phyloP scores from a whole-genome alignment of 805 yeast genomes.

The Zygosaccharomyces kombuchaensis region DNA sequence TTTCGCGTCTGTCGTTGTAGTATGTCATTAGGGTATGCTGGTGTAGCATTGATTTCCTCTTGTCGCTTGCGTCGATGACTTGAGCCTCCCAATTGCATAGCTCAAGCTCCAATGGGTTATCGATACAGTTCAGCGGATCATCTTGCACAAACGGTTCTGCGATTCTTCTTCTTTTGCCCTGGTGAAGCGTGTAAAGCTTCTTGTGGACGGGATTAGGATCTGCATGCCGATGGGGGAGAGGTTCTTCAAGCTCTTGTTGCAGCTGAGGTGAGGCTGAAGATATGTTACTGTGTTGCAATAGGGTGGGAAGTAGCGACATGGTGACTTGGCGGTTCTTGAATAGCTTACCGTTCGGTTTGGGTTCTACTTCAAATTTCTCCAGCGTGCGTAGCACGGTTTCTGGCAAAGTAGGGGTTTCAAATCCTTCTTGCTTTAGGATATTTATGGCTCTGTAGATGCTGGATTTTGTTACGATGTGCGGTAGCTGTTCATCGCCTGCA shows the following conservation, averaged over 20 bases:
- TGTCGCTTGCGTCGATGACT: conserved; percentile 18
- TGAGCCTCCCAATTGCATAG: conserved; percentile 27
- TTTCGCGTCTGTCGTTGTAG: conserved; percentile 2
- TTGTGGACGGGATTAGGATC: conserved; percentile 8
- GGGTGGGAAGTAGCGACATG: conserved; percentile 9
- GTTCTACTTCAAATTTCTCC: conserved; percentile 23
- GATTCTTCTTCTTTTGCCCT: conserved; percentile 10
- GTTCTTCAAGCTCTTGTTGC: neutral
- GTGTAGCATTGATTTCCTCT: conserved; percentile 14
- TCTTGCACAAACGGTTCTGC: conserved; percentile 12
- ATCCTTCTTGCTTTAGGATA: conserved; percentile 14
- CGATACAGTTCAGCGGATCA: conserved; percentile 19
- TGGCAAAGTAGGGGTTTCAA: conserved; percentile 17
- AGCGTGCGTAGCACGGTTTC: conserved; percentile 20
- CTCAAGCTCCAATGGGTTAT: conserved; percentile 23
- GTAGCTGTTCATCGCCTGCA: conserved; percentile 11
- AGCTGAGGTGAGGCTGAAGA: neutral
- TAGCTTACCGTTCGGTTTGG: conserved; percentile 22
- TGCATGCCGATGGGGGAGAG: neutral
- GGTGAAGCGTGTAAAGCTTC: conserved; percentile 14
- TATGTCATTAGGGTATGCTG: conserved; percentile 17
- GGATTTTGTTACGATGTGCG: conserved; percentile 21
- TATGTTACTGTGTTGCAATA: conserved; percentile 4
- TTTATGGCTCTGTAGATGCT: conserved; percentile 15
- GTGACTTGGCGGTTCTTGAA: conserved; percentile 20